Evolutionary conservation across 306 rosid genomes (phyloP).

Genomic region (Echinosophora koreensis): DNA sequence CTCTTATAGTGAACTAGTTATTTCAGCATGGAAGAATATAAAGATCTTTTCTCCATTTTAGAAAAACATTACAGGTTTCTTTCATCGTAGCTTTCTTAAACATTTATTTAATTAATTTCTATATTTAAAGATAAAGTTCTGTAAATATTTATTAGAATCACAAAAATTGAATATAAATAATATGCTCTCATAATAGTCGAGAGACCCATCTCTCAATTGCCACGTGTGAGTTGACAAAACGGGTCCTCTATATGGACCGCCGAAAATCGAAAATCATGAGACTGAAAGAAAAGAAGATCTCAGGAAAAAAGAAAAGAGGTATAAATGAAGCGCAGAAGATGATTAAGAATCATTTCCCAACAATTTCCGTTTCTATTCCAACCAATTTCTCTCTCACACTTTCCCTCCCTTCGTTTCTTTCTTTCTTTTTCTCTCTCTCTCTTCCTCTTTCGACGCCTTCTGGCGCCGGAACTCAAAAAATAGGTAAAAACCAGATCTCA

Average conservation of each 20-base stretch:
- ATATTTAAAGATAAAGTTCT: no score
- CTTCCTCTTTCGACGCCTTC: slow-evolving; percentile 2
- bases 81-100: no score
- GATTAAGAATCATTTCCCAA: slow-evolving; percentile 20
- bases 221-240: slow-evolving; percentile 36
- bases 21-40: no score
- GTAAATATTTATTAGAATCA: no score
- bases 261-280: slow-evolving; percentile 23
- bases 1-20: no score
- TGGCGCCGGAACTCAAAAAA: background rate
- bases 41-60: no score
- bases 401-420: background rate
- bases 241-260: slow-evolving; percentile 20
- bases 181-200: no score
- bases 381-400: slow-evolving; percentile 30
- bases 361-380: slow-evolving; percentile 29
- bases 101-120: no score
- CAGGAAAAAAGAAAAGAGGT: background rate
- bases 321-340: slow-evolving; percentile 29
- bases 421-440: background rate
- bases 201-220: background rate
- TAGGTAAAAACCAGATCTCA: slow-evolving; percentile 52
- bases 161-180: no score
- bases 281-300: slow-evolving; percentile 10
- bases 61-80: no score